Base-by-base conservation (phyloP, 805 yeast genomes). In the Candida cerambycidarum region DNA sequence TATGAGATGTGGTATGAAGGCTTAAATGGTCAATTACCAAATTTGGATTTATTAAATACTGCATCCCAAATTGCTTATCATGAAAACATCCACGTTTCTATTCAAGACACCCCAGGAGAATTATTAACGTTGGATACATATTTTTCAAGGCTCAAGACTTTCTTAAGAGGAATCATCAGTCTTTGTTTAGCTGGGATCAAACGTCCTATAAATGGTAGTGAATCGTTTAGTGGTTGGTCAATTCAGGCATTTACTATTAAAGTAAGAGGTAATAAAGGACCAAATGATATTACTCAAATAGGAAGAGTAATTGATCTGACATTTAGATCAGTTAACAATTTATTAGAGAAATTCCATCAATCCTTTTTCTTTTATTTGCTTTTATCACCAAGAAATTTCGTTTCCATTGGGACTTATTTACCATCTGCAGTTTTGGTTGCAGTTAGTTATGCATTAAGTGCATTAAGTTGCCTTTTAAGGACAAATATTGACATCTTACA, bases 331-430 rank as follows among this genome's bases (percentile, higher is more conserved):
- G 85, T 93, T 28, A 93, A 93, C 67, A 93, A 93, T 59, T 72
- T 93, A 52, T 70, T 92, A 29, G 99, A 93, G 61, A 95, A 92
- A 60, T 92, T 92, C 64, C 99, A 93, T 63, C 99, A 93, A 64
- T 88, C 97, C 1, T 93, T 89, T 57, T 93, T 93, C 71, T 93
- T 90, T 58, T 93, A 92, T 65, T 73, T 92, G 51, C 61, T 93
- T 65, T 63, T 93, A 38, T 78, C 88, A 0, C 95, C 97, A 17
- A 68, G 75, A 43, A 62, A 76, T 44, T 93, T 93, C 67, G 96
- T 93, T 13, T 88, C 97, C 4, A 90, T 93, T 49, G 97, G 96
- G 3, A 88, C 95, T 14, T 93, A 92, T 59, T 67, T 93, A 39
- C 98, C 98, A 1, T 72, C 92, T 2, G 96, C 95, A 0, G 82